Evolutionary conservation across 2,329 filamentous ascomycete genomes (phyloP), one percentile per base, ranked within the genome.

Genomic region (Coleophoma crateriformis): DNA sequence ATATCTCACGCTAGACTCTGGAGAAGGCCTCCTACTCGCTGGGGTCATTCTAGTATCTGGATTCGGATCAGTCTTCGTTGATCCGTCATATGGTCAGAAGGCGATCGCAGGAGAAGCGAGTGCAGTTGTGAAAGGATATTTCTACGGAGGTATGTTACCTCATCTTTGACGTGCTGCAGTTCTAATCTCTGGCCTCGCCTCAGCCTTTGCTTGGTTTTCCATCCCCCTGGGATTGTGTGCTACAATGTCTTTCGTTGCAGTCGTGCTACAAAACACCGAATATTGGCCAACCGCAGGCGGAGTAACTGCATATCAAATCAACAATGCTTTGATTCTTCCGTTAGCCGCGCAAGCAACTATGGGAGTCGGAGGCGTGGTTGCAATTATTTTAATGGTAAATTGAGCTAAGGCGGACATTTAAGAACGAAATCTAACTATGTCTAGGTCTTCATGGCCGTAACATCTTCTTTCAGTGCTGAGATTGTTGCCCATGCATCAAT

Each of bases 401-500:
- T 7, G 8, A 27, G 5, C 8, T 7, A 7, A 2, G 27, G 6
- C 6, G 6, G 8, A 4, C 5, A 27, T 27, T 7, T 7, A 27
- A 10, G 6, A 27, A 7, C 27, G 8, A 27, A 27, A 27, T 27
- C 8, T 27, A 27, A 27, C 27, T 27, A 10, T 27, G 27, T 27
- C 27, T 27, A 27, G 8, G 61, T 75, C 1, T 77, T 77, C 61
- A 76, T 76, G 74, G 73, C 74, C 2, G 57, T 76, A 20, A 77
- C 74, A 0, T 72, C 68, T 44, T 75, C 73, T 0, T 66, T 74
- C 1, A 74, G 71, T 0, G 73, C 74, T 0, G 71, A 68, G 7
- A 71, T 75, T 63, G 76, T 77, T 39, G 74, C 74, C 1, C 72
- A 74, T 17, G 71, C 86, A 2, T 89, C 85, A n/a, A 92, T 95